Base-by-base conservation (phyloP, 164 flowering plant genomes). In the Aristolochia californica region DNA sequence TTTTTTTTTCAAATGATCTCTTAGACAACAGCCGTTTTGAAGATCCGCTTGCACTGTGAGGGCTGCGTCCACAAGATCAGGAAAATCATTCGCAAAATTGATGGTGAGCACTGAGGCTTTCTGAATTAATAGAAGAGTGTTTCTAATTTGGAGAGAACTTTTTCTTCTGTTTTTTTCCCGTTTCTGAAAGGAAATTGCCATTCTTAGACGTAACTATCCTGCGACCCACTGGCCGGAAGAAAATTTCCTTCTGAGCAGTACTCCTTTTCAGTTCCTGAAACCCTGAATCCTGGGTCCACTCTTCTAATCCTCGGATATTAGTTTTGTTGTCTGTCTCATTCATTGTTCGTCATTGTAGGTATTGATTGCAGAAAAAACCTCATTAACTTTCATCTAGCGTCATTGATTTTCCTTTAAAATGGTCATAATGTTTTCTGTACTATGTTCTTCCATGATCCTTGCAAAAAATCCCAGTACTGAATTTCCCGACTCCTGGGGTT, bases 21-120 rank as follows among this genome's bases (percentile, higher is more conserved):
- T 24, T 68, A 66, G 74, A 69, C 66, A 5, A 77, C 89, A 45
- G 77, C 76, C 50, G 84, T 76, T 25, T n/a, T 85, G 63, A 85
- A 80, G 74, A 79, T 78, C 27, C 63, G 69, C 45, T 57, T 83
- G 43, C 98, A 91, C 62, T 91, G 98, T 58, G 96, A 84, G 0
- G 98, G 95, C 14, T 91, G 98, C 76, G 79, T 75, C 12, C 62
- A 68, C 8, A 91, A 80, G 58, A 83, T 93, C 0, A 67, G 67
- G 22, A 67, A 64, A 55, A 70, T 73, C n/a, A 74, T 89, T 20
- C 10, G n/a, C 1, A 89, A 83, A 57, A 51, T 52, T 48, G 71
- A 80, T 62, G 98, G 98, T 91, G 27, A 55, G 75, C 5, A 28
- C n/a, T n/a, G n/a, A n/a, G n/a, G n/a, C n/a, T n/a, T n/a, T n/a